Percentiles rank a stretch among this genome's conserved stretches.
Evolutionary conservation across 768 basidiomycete genomes (phyloP).

Genomic region (Phylloporus arenicola): DNA sequence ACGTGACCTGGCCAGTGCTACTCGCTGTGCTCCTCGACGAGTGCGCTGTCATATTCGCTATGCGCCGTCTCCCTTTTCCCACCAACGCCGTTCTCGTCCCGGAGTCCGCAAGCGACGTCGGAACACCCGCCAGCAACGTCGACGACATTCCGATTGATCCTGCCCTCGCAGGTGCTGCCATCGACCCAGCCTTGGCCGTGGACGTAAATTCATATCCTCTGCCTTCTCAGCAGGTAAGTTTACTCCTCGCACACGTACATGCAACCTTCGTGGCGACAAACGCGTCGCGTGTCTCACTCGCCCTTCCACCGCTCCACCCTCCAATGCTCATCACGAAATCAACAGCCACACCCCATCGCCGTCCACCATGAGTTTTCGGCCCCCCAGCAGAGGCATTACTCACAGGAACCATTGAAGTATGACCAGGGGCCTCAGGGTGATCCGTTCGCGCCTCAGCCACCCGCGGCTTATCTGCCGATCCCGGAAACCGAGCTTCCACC

Average conservation of each 20-base stretch:
- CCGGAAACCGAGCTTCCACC: conserved; percentile 39
- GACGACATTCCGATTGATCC: conserved; percentile 82
- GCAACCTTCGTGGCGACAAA: conserved; percentile 29
- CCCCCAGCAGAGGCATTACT: conserved; percentile 16
- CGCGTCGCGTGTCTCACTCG: conserved; percentile 67
- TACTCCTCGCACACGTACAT: conserved; percentile 13
- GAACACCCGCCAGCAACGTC: conserved; percentile 51
- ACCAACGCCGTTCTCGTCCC: conserved; percentile 41
- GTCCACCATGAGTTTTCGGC: conserved; percentile 27
- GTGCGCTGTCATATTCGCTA: conserved; percentile 29
- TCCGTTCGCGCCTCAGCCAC: conserved; percentile 69
- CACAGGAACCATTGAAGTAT: conserved; percentile 45
- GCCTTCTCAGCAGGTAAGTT: conserved; percentile 36
- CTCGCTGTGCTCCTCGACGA: conserved; percentile 37
- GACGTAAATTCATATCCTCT: conserved; percentile 16
- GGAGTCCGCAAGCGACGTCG: conserved; percentile 54
- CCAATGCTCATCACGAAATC: conserved; percentile 17
- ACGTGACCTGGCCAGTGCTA: conserved; percentile 21
- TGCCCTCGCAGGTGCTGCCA: conserved; percentile 46
- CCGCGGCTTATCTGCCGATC: conserved; percentile 47
- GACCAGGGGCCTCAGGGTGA: conserved; percentile 77
- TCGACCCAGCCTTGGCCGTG: conserved; percentile 48
- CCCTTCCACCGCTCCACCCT: conserved; percentile 1
- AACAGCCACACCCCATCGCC: conserved; percentile 24
- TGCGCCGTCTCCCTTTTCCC: conserved; percentile 59